Conservation (phyloP, 2,329 filamentous ascomycete genomes). For the Hansfordia pulvinata region DNA sequence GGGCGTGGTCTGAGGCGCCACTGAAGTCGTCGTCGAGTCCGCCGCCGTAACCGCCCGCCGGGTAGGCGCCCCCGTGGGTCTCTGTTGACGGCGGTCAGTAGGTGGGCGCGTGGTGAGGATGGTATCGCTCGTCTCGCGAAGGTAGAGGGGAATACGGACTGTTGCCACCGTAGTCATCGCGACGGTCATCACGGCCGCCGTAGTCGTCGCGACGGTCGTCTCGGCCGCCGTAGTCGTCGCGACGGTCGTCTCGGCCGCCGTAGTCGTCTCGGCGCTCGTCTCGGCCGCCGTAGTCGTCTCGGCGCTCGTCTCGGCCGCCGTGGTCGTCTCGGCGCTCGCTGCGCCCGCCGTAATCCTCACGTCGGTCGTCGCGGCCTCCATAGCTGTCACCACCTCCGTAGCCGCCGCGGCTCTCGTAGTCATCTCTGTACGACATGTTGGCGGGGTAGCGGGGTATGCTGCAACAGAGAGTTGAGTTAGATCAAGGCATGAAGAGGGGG, state of each 20-base stretch:
- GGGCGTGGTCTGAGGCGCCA: constrained; percentile 32
- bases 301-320: not conserved
- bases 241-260: too few relatives aligned
- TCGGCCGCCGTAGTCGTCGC: too few relatives aligned
- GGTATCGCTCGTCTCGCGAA: not conserved
- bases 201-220: too few relatives aligned
- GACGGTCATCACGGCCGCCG: too few relatives aligned
- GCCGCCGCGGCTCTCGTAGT: too few relatives aligned
- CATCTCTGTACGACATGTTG: too few relatives aligned
- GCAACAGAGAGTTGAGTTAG: too few relatives aligned
- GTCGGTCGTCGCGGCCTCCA: constrained; percentile 2
- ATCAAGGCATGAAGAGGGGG: too few relatives aligned
- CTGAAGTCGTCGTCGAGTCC: constrained; percentile 32
- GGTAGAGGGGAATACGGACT: not conserved
- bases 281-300: not conserved
- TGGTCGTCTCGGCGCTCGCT: constrained; percentile 2
- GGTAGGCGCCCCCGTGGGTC: constrained; percentile 17
- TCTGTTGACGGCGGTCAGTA: constrained; percentile 5
- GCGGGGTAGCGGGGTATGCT: too few relatives aligned
- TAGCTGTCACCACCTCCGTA: too few relatives aligned
- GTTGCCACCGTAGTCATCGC: too few relatives aligned
- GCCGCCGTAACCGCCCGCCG: constrained; percentile 20
- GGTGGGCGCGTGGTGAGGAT: not conserved
- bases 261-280: too few relatives aligned
- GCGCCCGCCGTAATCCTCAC: constrained; percentile 1